Percentiles rank a stretch among this genome's conserved stretches.
Evolutionary conservation across 441 rosid genomes (phyloP).

Genomic region (Eutrema salsugineum): DNA sequence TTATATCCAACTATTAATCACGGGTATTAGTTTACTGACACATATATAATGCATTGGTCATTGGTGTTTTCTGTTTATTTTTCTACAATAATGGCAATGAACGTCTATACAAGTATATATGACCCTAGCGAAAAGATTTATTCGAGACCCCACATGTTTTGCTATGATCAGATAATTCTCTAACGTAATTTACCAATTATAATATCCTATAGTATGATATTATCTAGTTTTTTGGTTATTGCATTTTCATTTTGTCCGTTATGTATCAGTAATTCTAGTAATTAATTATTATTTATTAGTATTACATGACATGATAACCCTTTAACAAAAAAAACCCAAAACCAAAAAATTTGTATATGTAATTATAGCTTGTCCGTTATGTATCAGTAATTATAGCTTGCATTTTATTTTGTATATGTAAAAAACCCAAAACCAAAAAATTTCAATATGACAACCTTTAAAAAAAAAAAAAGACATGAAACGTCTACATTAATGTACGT

Average conservation of each 20-base stretch:
- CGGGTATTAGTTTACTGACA: background rate
- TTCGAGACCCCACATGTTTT: slow-evolving; percentile 18
- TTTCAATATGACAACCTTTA: no score
- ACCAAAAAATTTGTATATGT: no score
- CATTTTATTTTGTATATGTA: no score
- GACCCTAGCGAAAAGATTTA: background rate
- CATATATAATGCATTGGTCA: background rate
- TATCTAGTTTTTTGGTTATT: background rate
- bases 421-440: no score
- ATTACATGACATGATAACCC: background rate
- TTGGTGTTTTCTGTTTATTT: background rate
- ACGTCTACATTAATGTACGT: no score
- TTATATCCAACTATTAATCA: background rate
- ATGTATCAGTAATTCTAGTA: background rate
- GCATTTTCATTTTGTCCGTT: background rate
- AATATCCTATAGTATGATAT: background rate
- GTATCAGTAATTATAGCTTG: no score
- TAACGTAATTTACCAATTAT: background rate
- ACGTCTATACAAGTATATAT: background rate
- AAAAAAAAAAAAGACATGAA: no score
- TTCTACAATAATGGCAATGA: background rate
- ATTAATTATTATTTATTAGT: background rate
- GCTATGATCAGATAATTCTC: background rate
- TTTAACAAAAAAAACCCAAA: no score
- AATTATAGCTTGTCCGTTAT: no score